These are phyloP conservation scores for Penicillium sp. DNA, from an alignment of 2,329 filamentous ascomycete species.

Conservation along the genomic window DNA sequence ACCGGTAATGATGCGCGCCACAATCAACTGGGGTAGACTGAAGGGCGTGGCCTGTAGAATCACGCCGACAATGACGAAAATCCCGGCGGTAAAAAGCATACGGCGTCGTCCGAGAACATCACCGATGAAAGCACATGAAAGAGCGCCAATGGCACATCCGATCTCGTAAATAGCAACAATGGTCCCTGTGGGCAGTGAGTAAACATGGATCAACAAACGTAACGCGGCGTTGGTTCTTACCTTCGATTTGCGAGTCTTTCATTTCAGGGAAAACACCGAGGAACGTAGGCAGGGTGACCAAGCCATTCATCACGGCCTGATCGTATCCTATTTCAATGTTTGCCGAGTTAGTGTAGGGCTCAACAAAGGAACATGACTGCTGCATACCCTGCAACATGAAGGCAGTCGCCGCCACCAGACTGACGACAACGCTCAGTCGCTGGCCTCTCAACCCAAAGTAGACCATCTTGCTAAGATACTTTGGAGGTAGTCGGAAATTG, in stretches of 20 bases:
- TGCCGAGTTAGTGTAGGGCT: background rate
- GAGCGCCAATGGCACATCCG: conserved; percentile 22
- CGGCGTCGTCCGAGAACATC: conserved; percentile 20
- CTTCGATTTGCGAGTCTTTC: background rate
- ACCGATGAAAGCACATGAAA: conserved; percentile 12
- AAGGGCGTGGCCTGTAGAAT: conserved; percentile 18
- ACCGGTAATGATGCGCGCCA: conserved; percentile 10
- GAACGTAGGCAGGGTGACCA: conserved; percentile 10
- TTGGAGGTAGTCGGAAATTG: background rate
- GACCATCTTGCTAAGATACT: background rate
- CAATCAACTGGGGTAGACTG: conserved; percentile 11
- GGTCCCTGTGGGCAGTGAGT: background rate
- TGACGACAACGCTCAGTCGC: conserved; percentile 7
- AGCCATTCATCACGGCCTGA: conserved; percentile 19
- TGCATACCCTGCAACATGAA: conserved; percentile 19
- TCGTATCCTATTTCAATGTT: conserved; percentile 10
- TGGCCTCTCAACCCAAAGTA: conserved; percentile 1
- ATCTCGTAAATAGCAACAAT: conserved; percentile 1
- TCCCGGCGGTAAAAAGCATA: conserved; percentile 18
- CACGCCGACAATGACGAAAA: conserved; percentile 14
- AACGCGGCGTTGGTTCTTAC: background rate
- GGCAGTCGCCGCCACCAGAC: conserved; percentile 15
- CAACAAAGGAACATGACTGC: background rate
- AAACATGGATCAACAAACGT: background rate
- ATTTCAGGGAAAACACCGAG: conserved; percentile 6